Percentiles rank a stretch among this genome's conserved stretches.
These are phyloP conservation scores for Chlorella sp. DNA, from an alignment of 139 green algal genomes.

Conservation along the genomic window DNA sequence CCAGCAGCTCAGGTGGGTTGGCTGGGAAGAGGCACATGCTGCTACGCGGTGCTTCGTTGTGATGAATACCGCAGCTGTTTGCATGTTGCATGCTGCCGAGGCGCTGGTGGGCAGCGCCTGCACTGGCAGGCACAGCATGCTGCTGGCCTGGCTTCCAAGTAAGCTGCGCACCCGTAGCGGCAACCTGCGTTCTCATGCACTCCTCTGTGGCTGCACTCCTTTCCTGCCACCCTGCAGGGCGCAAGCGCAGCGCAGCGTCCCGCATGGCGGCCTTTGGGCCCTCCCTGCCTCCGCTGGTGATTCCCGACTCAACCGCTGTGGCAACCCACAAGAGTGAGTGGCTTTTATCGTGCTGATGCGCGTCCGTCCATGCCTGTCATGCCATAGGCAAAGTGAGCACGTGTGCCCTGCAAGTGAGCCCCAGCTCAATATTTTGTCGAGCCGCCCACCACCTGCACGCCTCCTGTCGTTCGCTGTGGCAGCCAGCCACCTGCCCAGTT, in stretches of 20 bases:
- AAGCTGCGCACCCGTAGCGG: too few relatives aligned
- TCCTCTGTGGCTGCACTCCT: not conserved
- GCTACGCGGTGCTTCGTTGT: not conserved
- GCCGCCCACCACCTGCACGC: not conserved
- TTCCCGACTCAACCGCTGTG: not conserved
- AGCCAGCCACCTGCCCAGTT: too few relatives aligned
- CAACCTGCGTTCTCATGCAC: too few relatives aligned
- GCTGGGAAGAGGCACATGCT: too few relatives aligned
- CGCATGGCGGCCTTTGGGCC: slow-evolving; percentile 18
- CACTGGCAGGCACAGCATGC: too few relatives aligned
- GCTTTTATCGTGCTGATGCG: too few relatives aligned
- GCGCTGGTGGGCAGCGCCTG: not conserved
- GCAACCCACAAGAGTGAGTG: not conserved
- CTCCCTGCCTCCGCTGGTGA: slow-evolving; percentile 11
- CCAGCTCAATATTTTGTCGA: too few relatives aligned
- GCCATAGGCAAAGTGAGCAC: too few relatives aligned
- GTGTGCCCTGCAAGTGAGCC: too few relatives aligned
- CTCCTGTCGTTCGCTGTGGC: not conserved
- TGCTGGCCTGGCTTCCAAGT: too few relatives aligned
- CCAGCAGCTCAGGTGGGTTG: slow-evolving; percentile 23
- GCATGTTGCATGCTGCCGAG: not conserved
- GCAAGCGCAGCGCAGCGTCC: slow-evolving; percentile 6
- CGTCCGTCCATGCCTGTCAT: too few relatives aligned
- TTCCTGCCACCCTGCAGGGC: not conserved
- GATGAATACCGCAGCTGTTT: too few relatives aligned